Conservation (phyloP, 1,284 basidiomycete genomes). For the Phylloporus gajari region DNA sequence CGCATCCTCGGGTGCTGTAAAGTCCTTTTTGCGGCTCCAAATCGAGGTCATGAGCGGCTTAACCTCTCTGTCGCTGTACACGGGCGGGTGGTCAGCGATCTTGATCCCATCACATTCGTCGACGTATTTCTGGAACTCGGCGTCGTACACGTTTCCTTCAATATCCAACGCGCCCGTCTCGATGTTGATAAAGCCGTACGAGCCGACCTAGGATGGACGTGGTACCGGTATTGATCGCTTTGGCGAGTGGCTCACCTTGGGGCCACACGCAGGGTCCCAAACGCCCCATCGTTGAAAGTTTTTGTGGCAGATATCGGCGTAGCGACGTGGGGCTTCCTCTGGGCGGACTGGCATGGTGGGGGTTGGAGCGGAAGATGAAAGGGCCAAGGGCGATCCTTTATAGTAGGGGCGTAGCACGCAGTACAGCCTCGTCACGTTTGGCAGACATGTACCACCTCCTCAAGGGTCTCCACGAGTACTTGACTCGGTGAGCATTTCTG, state of each 20-base stretch:
- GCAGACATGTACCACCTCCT: constrained; percentile 86
- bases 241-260: constrained; percentile 16
- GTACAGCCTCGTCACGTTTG: not conserved
- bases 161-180: constrained; percentile 22
- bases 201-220: constrained; percentile 15
- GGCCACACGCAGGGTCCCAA: constrained; percentile 24
- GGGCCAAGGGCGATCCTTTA: constrained; percentile 4
- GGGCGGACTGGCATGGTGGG: constrained; percentile 3
- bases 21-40: constrained; percentile 24
- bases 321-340: constrained; percentile 19
- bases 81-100: constrained; percentile 15
- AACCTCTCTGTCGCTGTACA: constrained; percentile 4
- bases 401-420: constrained; percentile 10
- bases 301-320: constrained; percentile 26
- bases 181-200: constrained; percentile 21
- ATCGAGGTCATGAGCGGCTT: constrained; percentile 24
- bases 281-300: constrained; percentile 23
- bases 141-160: constrained; percentile 25
- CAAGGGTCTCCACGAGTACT: constrained; percentile 87
- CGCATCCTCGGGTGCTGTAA: constrained; percentile 15
- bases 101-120: constrained; percentile 20
- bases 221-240: not conserved
- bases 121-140: constrained; percentile 16
- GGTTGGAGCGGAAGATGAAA: not conserved
- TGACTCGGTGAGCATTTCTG: constrained; percentile 76